phyloP scores from a whole-genome alignment of 495 filamentous ascomycete genomes.

The Choiromyces venosus region DNA sequence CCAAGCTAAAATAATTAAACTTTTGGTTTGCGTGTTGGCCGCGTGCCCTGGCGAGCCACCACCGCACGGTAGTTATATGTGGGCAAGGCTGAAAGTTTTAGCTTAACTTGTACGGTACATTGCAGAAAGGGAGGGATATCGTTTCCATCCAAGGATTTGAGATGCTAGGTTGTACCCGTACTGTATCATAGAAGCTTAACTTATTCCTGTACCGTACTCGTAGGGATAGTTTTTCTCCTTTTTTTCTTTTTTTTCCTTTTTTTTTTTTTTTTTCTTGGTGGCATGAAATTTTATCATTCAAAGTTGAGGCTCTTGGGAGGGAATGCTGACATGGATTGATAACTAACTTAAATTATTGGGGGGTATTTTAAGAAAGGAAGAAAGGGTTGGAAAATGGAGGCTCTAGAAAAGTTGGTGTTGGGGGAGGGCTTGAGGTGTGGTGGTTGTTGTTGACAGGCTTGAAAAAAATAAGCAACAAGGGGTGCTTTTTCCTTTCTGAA shows the following conservation, averaged over 20 bases:
- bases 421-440: neutral
- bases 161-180: neutral
- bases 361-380: neutral
- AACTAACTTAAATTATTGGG: neutral
- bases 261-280: neutral
- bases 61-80: neutral
- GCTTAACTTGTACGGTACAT: no score
- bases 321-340: no score
- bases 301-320: neutral
- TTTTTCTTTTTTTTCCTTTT: no score
- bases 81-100: constrained; percentile 1
- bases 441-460: neutral
- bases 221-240: no score
- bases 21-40: neutral
- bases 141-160: neutral
- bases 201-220: no score
- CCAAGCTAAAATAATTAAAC: neutral
- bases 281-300: neutral
- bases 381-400: neutral
- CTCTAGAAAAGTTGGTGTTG: neutral
- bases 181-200: no score
- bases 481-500: no score
- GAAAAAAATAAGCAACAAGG: neutral
- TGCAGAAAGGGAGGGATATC: no score
- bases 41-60: neutral